Conservation (phyloP, 441 rosid genomes). For the Pelargonium myrrhifolium region DNA sequence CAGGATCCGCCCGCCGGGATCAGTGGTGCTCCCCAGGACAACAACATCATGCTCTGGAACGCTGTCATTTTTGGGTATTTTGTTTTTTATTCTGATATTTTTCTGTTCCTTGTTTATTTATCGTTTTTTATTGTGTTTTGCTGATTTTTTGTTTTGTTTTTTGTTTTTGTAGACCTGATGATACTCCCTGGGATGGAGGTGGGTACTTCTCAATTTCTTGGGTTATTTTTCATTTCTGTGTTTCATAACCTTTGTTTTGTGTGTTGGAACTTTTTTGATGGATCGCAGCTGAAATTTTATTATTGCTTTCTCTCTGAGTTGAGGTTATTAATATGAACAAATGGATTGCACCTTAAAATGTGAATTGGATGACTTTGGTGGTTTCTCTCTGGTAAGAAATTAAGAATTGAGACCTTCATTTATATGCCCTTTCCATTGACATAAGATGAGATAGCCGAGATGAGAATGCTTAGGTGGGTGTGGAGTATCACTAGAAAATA, state of each 20-base stretch:
- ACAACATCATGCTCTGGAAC: conserved; percentile 63
- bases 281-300: background rate
- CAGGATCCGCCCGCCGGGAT: conserved; percentile 51
- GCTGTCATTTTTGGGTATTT: conserved; percentile 61
- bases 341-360: background rate
- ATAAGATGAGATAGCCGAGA: background rate
- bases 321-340: background rate
- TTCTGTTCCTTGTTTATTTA: too few species aligned
- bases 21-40: conserved; percentile 60
- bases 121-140: conserved; percentile 7
- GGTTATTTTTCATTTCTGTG: background rate
- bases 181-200: conserved; percentile 69
- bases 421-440: background rate
- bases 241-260: background rate
- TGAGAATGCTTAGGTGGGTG: background rate
- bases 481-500: too few species aligned
- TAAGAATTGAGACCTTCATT: background rate
- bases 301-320: background rate
- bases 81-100: background rate
- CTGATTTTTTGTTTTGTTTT: background rate
- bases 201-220: background rate
- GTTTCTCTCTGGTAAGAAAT: background rate
- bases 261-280: background rate
- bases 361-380: background rate
- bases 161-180: conserved; percentile 40